Base-by-base conservation (phyloP, 2,329 filamentous ascomycete species). In the Triangularia setosa region DNA sequence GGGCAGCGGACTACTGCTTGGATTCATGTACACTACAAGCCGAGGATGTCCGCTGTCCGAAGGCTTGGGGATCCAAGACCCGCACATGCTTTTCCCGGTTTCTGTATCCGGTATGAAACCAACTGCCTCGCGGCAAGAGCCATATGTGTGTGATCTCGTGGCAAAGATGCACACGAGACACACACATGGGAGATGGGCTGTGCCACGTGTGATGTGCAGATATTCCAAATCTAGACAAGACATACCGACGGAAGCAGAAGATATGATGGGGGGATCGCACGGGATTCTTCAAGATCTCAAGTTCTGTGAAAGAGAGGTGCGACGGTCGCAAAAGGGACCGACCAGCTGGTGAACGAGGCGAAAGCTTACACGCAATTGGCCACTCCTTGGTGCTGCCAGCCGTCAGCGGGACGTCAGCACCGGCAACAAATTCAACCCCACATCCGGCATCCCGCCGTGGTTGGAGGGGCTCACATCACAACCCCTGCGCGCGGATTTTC, bases 341-440 rank as follows among this genome's bases (percentile, higher is more conserved):
- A 35, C 48, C 24, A 23, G 60, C 30, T 53, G 28, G 28, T 40
- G 18, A 14, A 14, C 2, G 18, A 52, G 40, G 44, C 25, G 58
- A 54, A 64, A 54, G 63, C 59, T 61, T 52, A 58, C 58, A 61
- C 57, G 40, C 53, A 16, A 62, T 64, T 58, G 59, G 58, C 58
- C 58, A 60, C 58, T 53, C 25, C 24, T 14, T 8, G 23, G 12
- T 4, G n/a, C n/a, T 18, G 52, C 52, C 52, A 55, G 52, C 25
- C 52, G 52, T 27, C 52, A n/a, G 9, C 14, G 23, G 23, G 16
- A 27, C 21, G 52, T 25, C 21, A 55, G 21, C 61, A 12, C 8
- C 6, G 30, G 9, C 18, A 40, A 3, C 4, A 18, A 54, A 23
- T 21, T 23, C 40, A 63, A 57, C 53, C 54, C 44, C 48, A 58